Conservation (phyloP, 1,139 yeast species). For the Arxiozyma bovina region DNA sequence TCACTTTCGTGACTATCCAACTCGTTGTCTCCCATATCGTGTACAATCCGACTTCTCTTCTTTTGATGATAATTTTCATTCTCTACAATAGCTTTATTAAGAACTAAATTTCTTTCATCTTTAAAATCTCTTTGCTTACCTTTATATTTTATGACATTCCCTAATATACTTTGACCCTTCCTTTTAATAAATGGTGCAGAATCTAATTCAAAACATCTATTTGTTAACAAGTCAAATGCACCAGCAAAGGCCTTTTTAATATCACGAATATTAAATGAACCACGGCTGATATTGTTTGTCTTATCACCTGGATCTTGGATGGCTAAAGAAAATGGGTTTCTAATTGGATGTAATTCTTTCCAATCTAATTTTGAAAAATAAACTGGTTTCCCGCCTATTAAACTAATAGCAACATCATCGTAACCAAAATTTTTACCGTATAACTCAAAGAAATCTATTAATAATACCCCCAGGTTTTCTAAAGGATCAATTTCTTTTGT, state of each 20-base stretch:
- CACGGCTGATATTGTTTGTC: slow-evolving; percentile 73
- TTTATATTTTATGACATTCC: slow-evolving; percentile 67
- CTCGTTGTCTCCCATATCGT: slow-evolving; percentile 18
- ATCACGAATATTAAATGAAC: slow-evolving; percentile 75
- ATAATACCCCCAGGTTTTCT: slow-evolving; percentile 76
- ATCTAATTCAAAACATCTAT: slow-evolving; percentile 55
- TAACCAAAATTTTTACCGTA: slow-evolving; percentile 90
- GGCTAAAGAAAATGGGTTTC: slow-evolving; percentile 59
- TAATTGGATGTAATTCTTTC: slow-evolving; percentile 40
- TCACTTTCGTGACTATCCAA: slow-evolving; percentile 14
- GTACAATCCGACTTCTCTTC: slow-evolving; percentile 27
- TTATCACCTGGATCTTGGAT: slow-evolving; percentile 90
- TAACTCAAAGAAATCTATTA: slow-evolving; percentile 87
- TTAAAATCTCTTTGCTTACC: slow-evolving; percentile 74
- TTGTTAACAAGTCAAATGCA: slow-evolving; percentile 73
- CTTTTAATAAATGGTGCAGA: slow-evolving; percentile 56
- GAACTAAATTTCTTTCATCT: slow-evolving; percentile 61
- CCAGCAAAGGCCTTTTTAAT: slow-evolving; percentile 86
- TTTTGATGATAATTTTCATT: slow-evolving; percentile 27
- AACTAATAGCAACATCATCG: slow-evolving; percentile 65
- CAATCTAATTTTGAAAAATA: slow-evolving; percentile 52
- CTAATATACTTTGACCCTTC: slow-evolving; percentile 68
- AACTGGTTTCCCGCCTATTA: slow-evolving; percentile 43
- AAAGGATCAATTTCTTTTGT: slow-evolving; percentile 60
- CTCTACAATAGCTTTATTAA: slow-evolving; percentile 47